Conservation (phyloP, 768 basidiomycete genomes). For the Psilocybe sp. region DNA sequence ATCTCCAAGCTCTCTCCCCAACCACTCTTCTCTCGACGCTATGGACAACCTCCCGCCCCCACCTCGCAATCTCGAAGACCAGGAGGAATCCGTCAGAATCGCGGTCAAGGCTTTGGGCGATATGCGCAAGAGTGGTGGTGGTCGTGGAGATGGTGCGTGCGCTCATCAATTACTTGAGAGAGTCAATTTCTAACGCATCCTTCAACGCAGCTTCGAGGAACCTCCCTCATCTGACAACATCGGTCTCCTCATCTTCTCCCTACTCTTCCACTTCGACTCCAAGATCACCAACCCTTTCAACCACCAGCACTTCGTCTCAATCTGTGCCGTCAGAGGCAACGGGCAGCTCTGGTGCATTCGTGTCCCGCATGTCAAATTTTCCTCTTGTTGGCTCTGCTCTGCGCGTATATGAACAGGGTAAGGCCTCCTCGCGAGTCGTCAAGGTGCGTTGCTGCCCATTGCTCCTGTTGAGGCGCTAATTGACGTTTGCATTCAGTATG, state of each 20-base stretch:
- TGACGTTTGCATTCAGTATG: slow-evolving; percentile 51
- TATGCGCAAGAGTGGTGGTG: slow-evolving; percentile 58
- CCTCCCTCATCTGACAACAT: slow-evolving; percentile 8
- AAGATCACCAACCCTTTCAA: slow-evolving; percentile 7
- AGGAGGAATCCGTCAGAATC: slow-evolving; percentile 78
- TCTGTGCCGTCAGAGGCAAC: slow-evolving; percentile 8
- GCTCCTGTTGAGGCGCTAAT: neutral
- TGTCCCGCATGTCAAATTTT: slow-evolving; percentile 58
- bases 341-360: slow-evolving; percentile 29
- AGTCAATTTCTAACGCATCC: neutral
- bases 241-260: slow-evolving; percentile 2
- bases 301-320: slow-evolving; percentile 8
- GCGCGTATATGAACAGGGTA: slow-evolving; percentile 76
- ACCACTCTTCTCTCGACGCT: slow-evolving; percentile 10
- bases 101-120: slow-evolving; percentile 75
- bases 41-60: slow-evolving; percentile 10
- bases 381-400: slow-evolving; percentile 75
- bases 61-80: slow-evolving; percentile 31
- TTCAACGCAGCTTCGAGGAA: neutral
- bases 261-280: slow-evolving; percentile 2
- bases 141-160: slow-evolving; percentile 9
- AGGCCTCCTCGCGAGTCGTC: slow-evolving; percentile 80
- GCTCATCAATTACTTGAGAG: neutral
- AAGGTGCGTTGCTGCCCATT: slow-evolving; percentile 49
- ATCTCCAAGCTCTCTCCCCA: slow-evolving; percentile 1